phyloP scores from a whole-genome alignment of 2,329 filamentous ascomycete species.

The Sporothrix phasma region DNA sequence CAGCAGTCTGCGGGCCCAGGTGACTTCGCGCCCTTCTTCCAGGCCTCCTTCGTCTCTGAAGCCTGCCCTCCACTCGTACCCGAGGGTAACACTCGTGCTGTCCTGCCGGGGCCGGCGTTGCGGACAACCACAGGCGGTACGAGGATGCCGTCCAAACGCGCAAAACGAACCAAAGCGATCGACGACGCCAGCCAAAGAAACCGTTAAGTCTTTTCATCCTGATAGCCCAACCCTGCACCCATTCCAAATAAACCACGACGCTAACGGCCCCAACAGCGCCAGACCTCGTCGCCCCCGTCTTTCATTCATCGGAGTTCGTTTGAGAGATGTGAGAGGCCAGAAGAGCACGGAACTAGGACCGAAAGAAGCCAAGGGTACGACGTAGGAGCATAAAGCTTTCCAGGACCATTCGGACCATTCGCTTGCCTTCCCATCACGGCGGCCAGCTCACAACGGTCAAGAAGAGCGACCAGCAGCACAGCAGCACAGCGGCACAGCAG shows the following conservation, averaged over 20 bases:
- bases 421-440: not conserved
- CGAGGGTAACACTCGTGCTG: not conserved
- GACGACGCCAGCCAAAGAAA: not conserved
- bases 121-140: not conserved
- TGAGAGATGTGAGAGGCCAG: slow-evolving; percentile 1
- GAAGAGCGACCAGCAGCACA: not conserved
- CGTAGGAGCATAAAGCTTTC: too few species aligned
- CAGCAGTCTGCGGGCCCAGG: not conserved
- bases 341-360: not conserved
- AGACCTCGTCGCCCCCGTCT: not conserved
- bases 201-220: not conserved
- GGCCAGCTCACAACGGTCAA: not conserved
- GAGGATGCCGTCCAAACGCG: not conserved
- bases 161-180: not conserved
- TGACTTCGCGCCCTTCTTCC: not conserved
- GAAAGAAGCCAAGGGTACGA: too few species aligned
- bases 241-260: slow-evolving; percentile 2
- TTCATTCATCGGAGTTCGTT: not conserved
- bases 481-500: not conserved
- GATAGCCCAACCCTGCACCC: not conserved
- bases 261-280: not conserved
- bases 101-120: not conserved
- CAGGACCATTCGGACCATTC: not conserved
- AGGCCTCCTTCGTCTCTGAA: not conserved
- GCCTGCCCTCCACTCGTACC: not conserved